Conservation (phyloP, 345 rosid species). For the Populus davidiana region DNA sequence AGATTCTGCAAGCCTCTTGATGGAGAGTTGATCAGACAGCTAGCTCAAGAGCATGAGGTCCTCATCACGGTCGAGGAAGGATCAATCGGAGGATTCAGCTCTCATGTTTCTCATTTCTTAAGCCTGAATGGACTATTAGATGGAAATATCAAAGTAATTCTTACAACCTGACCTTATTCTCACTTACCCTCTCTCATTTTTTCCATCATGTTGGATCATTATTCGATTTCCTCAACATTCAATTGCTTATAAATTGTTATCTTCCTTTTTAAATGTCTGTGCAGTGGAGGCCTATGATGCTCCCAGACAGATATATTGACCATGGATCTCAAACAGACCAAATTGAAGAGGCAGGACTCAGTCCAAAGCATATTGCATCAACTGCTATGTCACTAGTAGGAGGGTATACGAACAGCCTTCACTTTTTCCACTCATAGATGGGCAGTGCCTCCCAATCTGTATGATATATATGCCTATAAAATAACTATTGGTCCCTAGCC, state of each 20-base stretch:
- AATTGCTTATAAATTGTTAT: no score
- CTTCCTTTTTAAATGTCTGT: background rate
- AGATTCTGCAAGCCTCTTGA: conserved; percentile 52
- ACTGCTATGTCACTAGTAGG: conserved; percentile 30
- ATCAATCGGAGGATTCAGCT: conserved; percentile 47
- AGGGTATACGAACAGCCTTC: background rate
- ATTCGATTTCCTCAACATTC: background rate
- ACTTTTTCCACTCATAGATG: no score
- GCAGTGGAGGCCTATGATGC: conserved; percentile 55
- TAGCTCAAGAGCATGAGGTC: conserved; percentile 39
- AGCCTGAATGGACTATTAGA: conserved; percentile 41
- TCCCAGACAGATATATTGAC: conserved; percentile 49
- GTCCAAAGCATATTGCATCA: conserved; percentile 41
- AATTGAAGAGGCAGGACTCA: conserved; percentile 40
- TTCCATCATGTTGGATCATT: no score
- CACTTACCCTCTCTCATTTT: no score
- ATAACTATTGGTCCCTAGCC: no score
- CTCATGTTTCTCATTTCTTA: conserved; percentile 48
- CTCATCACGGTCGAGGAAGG: conserved; percentile 54
- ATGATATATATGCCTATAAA: background rate
- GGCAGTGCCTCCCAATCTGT: no score
- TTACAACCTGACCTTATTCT: background rate
- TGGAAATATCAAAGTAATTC: conserved; percentile 44
- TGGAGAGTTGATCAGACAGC: conserved; percentile 29
- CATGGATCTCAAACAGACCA: conserved; percentile 50